Conservation (phyloP, 2,329 filamentous ascomycete species). For the Diaporthe caulivora region DNA sequence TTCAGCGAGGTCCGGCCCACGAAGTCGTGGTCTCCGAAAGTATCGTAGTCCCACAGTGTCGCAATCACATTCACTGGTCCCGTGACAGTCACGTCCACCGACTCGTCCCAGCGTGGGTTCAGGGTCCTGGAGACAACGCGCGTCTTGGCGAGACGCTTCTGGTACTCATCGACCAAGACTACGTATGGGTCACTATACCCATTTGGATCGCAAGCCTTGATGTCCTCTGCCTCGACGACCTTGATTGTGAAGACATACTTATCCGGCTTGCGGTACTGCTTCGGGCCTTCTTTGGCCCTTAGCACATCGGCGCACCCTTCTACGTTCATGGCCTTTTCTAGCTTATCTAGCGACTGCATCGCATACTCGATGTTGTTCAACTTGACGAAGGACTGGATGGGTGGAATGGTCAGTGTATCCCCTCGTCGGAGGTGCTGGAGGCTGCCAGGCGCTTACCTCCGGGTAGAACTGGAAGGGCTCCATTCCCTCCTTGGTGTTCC, state of each 20-base stretch:
- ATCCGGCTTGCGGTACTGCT: constrained; percentile 74
- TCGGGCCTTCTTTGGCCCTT: constrained; percentile 77
- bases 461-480: constrained; percentile 98
- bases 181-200: constrained; percentile 97
- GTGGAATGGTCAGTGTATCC: not conserved
- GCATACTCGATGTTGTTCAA: constrained; percentile 98
- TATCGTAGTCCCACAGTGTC: constrained; percentile 98
- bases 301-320: constrained; percentile 90
- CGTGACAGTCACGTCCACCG: constrained; percentile 93
- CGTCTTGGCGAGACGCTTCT: constrained; percentile 95
- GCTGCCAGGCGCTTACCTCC: constrained; percentile 70
- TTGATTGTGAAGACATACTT: constrained; percentile 99
- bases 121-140: constrained; percentile 90
- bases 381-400: constrained; percentile 87
- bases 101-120: constrained; percentile 97
- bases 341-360: constrained; percentile 89
- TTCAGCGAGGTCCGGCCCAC: constrained; percentile 97
- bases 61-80: constrained; percentile 94
- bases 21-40: constrained; percentile 96
- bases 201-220: constrained; percentile 97
- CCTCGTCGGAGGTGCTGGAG: not conserved
- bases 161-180: constrained; percentile 95
- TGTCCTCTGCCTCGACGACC: constrained; percentile 95
- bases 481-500: constrained; percentile 90
- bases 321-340: constrained; percentile 91